A percentile compares a stretch with the other conserved stretches of the same genome.
Conservation (phyloP, 768 basidiomycete species). For the Termitomyces sp. region DNA sequence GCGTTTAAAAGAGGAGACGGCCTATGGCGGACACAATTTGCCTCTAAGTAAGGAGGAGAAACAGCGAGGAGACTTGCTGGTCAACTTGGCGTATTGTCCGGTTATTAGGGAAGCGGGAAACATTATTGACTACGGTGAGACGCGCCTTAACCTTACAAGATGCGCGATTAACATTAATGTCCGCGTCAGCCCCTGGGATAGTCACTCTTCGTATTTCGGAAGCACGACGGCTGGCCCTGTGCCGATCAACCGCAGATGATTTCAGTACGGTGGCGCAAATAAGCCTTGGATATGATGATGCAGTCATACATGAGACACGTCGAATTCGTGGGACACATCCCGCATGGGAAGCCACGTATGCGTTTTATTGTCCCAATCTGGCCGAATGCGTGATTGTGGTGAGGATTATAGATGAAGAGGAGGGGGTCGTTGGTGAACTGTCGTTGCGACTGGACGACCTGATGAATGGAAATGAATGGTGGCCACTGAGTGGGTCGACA, state of each 20-base stretch:
- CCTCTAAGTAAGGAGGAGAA: conserved; percentile 6
- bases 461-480: conserved; percentile 12
- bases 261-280: conserved; percentile 6
- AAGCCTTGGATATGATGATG: conserved; percentile 6
- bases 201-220: conserved; percentile 6
- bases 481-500: conserved; percentile 11
- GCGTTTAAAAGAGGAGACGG: conserved; percentile 3
- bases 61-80: conserved; percentile 9
- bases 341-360: conserved; percentile 1
- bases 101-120: not conserved
- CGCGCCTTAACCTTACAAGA: not conserved
- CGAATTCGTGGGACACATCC: conserved; percentile 4
- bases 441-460: conserved; percentile 9
- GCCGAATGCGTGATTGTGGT: conserved; percentile 7
- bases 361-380: conserved; percentile 7
- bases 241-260: not conserved
- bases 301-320: conserved; percentile 3
- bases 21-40: conserved; percentile 6
- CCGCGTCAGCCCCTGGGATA: conserved; percentile 4
- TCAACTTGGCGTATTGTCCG: conserved; percentile 8
- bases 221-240: conserved; percentile 3
- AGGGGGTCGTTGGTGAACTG: conserved; percentile 4
- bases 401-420: not conserved
- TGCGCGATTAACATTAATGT: not conserved
- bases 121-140: not conserved